These are phyloP conservation scores for Cryphonectria nitschkei DNA, from an alignment of 2,329 filamentous ascomycete genomes.

Conservation along the genomic window DNA sequence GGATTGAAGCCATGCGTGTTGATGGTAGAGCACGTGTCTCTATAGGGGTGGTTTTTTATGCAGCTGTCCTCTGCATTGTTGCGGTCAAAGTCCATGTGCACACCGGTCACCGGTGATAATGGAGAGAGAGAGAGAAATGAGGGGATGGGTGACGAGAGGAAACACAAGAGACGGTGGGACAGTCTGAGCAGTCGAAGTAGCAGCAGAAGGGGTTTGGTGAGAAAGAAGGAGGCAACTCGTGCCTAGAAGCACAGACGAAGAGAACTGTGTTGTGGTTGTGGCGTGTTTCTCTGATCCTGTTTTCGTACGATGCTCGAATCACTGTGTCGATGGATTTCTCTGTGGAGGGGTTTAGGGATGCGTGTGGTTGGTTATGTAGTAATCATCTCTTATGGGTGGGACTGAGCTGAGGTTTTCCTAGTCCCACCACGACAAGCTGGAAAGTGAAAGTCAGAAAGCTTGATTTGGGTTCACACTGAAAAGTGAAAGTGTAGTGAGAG, in stretches of 20 bases:
- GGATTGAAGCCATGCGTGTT: constrained; percentile 22
- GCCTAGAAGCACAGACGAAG: constrained; percentile 7
- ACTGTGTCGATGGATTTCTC: background rate
- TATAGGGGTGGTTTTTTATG: constrained; percentile 40
- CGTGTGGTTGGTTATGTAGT: background rate
- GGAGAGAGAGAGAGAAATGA: background rate
- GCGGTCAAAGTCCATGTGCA: constrained; percentile 38
- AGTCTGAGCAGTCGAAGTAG: background rate
- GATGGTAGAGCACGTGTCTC: constrained; percentile 20
- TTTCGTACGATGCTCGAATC: background rate
- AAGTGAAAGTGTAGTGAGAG: background rate
- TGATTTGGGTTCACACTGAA: background rate
- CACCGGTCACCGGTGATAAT: constrained; percentile 2
- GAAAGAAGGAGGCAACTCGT: background rate
- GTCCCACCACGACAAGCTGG: constrained; percentile 19
- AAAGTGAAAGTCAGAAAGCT: background rate
- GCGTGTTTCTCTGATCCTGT: constrained; percentile 8
- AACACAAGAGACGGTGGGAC: background rate
- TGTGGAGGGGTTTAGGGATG: background rate
- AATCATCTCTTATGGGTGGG: constrained; percentile 12
- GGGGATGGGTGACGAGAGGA: background rate
- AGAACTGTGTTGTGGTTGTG: background rate
- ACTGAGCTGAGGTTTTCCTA: constrained; percentile 22
- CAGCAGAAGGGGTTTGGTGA: background rate
- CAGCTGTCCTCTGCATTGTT: constrained; percentile 46